A percentile compares a stretch with the other conserved stretches of the same genome.
Conservation (phyloP, 2,329 filamentous ascomycete species). For the Uncinocarpus reesii region DNA sequence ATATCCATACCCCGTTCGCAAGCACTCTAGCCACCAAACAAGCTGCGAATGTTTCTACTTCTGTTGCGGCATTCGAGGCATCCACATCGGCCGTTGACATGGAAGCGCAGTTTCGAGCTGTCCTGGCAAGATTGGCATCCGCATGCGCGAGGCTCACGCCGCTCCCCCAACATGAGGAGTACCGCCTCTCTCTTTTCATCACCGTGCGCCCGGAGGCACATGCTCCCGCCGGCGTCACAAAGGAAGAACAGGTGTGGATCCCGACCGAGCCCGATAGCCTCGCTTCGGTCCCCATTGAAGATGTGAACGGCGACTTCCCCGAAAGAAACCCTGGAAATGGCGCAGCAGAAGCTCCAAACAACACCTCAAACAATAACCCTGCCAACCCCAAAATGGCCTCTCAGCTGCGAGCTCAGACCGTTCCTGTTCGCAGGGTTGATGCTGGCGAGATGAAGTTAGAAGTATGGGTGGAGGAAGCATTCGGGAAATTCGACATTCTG, state of each 20-base stretch:
- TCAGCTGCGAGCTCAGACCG: slow-evolving; percentile 46
- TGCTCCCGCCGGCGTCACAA: slow-evolving; percentile 38
- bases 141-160: slow-evolving; percentile 36
- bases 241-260: slow-evolving; percentile 50
- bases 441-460: slow-evolving; percentile 58
- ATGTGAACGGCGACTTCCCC: not conserved
- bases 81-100: slow-evolving; percentile 30
- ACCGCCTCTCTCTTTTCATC: slow-evolving; percentile 42
- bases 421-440: slow-evolving; percentile 52
- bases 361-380: not conserved
- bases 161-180: slow-evolving; percentile 38
- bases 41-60: not conserved
- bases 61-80: not conserved
- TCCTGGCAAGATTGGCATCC: slow-evolving; percentile 36
- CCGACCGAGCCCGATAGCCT: slow-evolving; percentile 43
- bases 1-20: slow-evolving; percentile 45
- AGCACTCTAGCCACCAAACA: slow-evolving; percentile 15
- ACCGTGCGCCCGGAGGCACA: slow-evolving; percentile 39
- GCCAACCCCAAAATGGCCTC: slow-evolving; percentile 3
- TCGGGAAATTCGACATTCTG: slow-evolving; percentile 39
- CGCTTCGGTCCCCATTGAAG: not conserved
- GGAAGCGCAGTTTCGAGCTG: slow-evolving; percentile 42
- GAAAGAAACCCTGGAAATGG: slow-evolving; percentile 1
- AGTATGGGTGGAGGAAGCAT: slow-evolving; percentile 59
- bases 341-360: not conserved